These are phyloP conservation scores for Suillus placidus DNA, from an alignment of 768 basidiomycete genomes.

Conservation along the genomic window DNA sequence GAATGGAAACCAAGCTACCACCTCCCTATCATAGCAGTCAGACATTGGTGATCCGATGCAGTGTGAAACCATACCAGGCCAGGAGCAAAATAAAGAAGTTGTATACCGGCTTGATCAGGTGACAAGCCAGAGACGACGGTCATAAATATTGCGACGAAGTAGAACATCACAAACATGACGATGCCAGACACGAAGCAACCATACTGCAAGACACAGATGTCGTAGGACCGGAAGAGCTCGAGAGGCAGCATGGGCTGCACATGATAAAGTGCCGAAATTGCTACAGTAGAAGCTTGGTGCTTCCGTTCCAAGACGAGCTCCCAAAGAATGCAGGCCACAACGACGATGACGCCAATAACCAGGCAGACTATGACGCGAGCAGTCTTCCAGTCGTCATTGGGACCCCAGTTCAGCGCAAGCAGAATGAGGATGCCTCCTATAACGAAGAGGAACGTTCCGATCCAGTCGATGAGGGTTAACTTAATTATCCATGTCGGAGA, in stretches of 20 bases:
- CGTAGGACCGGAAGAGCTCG: slow-evolving; percentile 44
- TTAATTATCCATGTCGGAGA: slow-evolving; percentile 29
- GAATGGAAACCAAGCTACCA: slow-evolving; percentile 39
- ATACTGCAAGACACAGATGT: slow-evolving; percentile 43
- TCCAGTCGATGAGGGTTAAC: slow-evolving; percentile 46
- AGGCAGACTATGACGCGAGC: slow-evolving; percentile 50
- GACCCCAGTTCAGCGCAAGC: slow-evolving; percentile 55
- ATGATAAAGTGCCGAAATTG: slow-evolving; percentile 21
- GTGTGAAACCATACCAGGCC: slow-evolving; percentile 40
- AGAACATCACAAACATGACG: slow-evolving; percentile 55
- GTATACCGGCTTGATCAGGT: slow-evolving; percentile 45
- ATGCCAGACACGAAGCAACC: slow-evolving; percentile 46
- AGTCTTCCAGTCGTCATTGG: slow-evolving; percentile 42
- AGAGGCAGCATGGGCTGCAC: slow-evolving; percentile 51
- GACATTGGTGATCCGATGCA: not conserved
- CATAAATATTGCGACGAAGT: slow-evolving; percentile 57
- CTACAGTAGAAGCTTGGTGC: not conserved
- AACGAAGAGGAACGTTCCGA: slow-evolving; percentile 49
- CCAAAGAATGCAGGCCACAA: slow-evolving; percentile 46
- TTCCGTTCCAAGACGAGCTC: slow-evolving; percentile 42
- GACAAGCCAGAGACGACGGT: slow-evolving; percentile 45
- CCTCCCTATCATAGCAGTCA: slow-evolving; percentile 34
- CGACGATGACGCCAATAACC: slow-evolving; percentile 45
- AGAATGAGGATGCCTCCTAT: slow-evolving; percentile 47
- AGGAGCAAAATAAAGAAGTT: slow-evolving; percentile 55